phyloP scores from a whole-genome alignment of 1,284 basidiomycete species.

The Cryptococcus jaspeensis region DNA sequence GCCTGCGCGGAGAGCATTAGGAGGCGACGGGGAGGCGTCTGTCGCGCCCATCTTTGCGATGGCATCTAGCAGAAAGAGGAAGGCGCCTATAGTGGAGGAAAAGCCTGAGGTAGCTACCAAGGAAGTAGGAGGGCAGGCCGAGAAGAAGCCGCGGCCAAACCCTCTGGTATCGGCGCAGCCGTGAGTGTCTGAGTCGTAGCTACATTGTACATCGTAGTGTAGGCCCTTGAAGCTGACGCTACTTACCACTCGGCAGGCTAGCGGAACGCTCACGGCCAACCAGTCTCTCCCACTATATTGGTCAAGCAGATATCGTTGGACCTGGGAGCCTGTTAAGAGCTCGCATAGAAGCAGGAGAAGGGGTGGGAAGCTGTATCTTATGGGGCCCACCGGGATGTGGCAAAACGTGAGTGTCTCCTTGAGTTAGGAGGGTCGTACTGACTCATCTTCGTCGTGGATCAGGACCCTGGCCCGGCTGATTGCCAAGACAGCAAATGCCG shows the following conservation, averaged over 20 bases:
- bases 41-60: conserved; percentile 21
- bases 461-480: conserved; percentile 47
- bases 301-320: conserved; percentile 47
- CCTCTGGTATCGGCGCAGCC: conserved; percentile 46
- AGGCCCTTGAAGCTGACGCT: not conserved
- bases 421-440: not conserved
- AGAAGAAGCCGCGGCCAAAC: conserved; percentile 38
- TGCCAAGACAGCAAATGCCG: conserved; percentile 53
- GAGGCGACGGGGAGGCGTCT: conserved; percentile 3
- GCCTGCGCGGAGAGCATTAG: not conserved
- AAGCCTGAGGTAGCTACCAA: not conserved
- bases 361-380: conserved; percentile 47
- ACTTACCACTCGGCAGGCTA: conserved; percentile 23
- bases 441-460: not conserved
- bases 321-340: conserved; percentile 44
- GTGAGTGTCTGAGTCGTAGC: too few relatives aligned
- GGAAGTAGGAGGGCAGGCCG: conserved; percentile 2
- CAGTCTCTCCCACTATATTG: conserved; percentile 35
- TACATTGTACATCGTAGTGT: not conserved
- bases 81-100: conserved; percentile 3
- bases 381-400: conserved; percentile 52
- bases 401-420: conserved; percentile 40
- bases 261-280: conserved; percentile 48
- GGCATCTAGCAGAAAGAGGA: conserved; percentile 5
- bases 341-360: conserved; percentile 43